A percentile compares a stretch with the other conserved stretches of the same genome.
phyloP scores from a whole-genome alignment of 2,329 filamentous ascomycete genomes.

The Claviceps digitariae region DNA sequence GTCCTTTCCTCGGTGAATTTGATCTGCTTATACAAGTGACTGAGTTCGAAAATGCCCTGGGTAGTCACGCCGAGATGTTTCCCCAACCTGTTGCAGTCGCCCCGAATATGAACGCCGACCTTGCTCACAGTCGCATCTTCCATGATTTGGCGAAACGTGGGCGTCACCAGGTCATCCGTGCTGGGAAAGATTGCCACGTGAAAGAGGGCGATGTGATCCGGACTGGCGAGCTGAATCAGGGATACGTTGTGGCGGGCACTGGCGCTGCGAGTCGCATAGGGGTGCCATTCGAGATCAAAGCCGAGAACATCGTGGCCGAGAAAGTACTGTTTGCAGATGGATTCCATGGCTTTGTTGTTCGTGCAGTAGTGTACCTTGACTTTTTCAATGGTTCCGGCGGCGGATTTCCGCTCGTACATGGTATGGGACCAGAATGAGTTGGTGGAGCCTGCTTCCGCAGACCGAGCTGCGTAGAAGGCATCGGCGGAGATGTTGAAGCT shows the following conservation, averaged over 20 bases:
- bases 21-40: constrained; percentile 67
- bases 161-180: constrained; percentile 48
- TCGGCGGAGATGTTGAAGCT: constrained; percentile 18
- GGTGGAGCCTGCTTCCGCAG: constrained; percentile 27
- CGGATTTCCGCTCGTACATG: constrained; percentile 45
- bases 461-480: constrained; percentile 28
- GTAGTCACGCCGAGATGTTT: constrained; percentile 52
- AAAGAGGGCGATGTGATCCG: constrained; percentile 65
- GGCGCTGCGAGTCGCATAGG: constrained; percentile 29
- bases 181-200: constrained; percentile 56
- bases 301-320: constrained; percentile 58
- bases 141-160: constrained; percentile 57
- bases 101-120: constrained; percentile 61
- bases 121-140: constrained; percentile 59
- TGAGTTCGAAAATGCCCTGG: constrained; percentile 64
- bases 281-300: constrained; percentile 79
- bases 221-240: constrained; percentile 69
- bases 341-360: constrained; percentile 52
- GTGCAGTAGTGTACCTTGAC: constrained; percentile 69
- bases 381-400: constrained; percentile 29
- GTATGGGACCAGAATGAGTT: constrained; percentile 55
- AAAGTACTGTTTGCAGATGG: constrained; percentile 51
- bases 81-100: constrained; percentile 53
- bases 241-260: constrained; percentile 58
- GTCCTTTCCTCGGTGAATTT: constrained; percentile 42